Base-by-base conservation (phyloP, 225 moss, liverwort and hornwort genomes). In the Polytrichum commune region DNA sequence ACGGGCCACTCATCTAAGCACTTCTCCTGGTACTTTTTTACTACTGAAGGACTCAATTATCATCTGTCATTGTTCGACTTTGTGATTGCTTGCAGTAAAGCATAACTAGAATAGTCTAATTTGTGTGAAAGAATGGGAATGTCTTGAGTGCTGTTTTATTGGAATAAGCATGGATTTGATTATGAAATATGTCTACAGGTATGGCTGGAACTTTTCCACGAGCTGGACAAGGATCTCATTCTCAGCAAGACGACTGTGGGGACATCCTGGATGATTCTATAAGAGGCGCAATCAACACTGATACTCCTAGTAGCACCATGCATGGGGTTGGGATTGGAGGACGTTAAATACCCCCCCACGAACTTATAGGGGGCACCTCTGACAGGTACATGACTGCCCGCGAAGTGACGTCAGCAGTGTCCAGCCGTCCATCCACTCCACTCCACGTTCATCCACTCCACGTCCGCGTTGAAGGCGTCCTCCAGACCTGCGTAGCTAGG, bases 1-100 rank as follows among this genome's bases (percentile, higher is more conserved):
- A 16, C 74, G 81, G 55, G 71, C 85, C 26, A 78, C 73, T 75
- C 84, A 86, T 61, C 78, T 78, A 0, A 79, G 81, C 54, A 70
- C 89, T 68, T 95, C 89, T 27, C 78, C 85, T 61, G 80, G 88
- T 82, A 78, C 68, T 18, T 54, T 63, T 24, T 3, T 30, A 19
- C 30, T 4, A 30, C 7, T 24, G 24, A 63, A 18, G 27, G 25
- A 23, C 28, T 18, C 27, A 24, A 63, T 8, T 16, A 63, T 26
- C 8, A 5, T 63, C 5, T 58, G 24, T 58, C 22, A 24, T 58
- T 20, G 58, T 58, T 9, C 7, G 7, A 6, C 23, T 19, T 58
- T 23, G 57, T 57, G 57, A 57, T n/a, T 19, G 23, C 6, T 23
- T 58, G 19, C 58, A 22, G 58, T 20, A 58, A 58, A 58, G n/a